Evolutionary conservation across 2,329 filamentous ascomycete genomes (phyloP).

Genomic region (Fusarium gaditjirri): DNA sequence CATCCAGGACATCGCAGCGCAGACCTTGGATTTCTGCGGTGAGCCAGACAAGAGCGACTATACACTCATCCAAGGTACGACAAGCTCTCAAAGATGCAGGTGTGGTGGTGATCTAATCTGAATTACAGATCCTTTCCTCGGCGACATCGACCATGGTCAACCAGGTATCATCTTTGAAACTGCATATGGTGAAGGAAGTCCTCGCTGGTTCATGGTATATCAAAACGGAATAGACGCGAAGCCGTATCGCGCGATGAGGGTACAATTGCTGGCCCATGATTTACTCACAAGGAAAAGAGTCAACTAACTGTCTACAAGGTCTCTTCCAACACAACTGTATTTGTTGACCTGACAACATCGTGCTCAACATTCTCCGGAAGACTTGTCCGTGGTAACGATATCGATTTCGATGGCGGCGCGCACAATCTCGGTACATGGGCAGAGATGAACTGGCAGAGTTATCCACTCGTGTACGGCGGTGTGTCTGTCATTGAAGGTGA

Average conservation of each 20-base stretch:
- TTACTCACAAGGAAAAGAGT: rapidly evolving
- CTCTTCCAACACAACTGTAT: conserved; percentile 27
- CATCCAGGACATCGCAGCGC: neutral
- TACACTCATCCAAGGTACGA: conserved; percentile 24
- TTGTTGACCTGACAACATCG: conserved; percentile 21
- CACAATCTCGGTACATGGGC: conserved; percentile 38
- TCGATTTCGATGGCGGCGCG: conserved; percentile 20
- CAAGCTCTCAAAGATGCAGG: neutral
- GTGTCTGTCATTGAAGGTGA: conserved; percentile 38
- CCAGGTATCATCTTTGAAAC: conserved; percentile 23
- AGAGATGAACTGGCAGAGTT: conserved; percentile 31
- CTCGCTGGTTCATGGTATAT: conserved; percentile 37
- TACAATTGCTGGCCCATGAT: neutral
- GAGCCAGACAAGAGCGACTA: conserved; percentile 14
- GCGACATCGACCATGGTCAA: conserved; percentile 27
- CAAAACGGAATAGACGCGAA: conserved; percentile 37
- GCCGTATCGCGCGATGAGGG: conserved; percentile 36
- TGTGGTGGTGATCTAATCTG: neutral
- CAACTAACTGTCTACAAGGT: conserved; percentile 6
- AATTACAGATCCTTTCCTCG: conserved; percentile 28
- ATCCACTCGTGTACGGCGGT: conserved; percentile 26
- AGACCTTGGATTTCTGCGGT: neutral
- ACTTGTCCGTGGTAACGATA: conserved; percentile 26
- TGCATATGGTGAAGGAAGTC: neutral
- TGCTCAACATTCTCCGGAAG: conserved; percentile 30